A percentile compares a stretch with the other conserved stretches of the same genome.
phyloP scores from a whole-genome alignment of 495 filamentous ascomycete species.

The Penicillium lagena region DNA sequence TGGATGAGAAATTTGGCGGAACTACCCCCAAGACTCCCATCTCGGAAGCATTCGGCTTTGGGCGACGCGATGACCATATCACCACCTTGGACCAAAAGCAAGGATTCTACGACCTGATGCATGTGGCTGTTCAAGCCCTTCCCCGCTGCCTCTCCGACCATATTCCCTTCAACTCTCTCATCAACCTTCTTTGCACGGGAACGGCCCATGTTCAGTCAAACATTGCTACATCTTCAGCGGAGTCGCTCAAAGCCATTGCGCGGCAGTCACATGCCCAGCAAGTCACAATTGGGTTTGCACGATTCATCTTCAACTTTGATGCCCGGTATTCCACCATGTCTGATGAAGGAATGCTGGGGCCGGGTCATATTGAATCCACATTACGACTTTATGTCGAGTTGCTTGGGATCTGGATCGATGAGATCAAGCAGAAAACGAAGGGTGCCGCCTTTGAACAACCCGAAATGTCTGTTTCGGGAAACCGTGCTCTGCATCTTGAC shows the following conservation, averaged over 20 bases:
- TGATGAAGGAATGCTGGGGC: conserved; percentile 93
- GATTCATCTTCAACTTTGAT: conserved; percentile 98
- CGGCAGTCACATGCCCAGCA: conserved; percentile 89
- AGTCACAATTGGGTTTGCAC: conserved; percentile 91
- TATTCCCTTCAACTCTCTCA: conserved; percentile 87
- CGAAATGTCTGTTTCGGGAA: conserved; percentile 50
- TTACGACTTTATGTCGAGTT: conserved; percentile 88
- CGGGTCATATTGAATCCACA: conserved; percentile 92
- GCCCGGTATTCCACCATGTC: conserved; percentile 96
- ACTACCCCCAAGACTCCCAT: conserved; percentile 89
- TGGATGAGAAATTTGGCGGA: conserved; percentile 90
- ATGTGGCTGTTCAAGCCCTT: conserved; percentile 91
- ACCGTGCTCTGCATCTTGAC: conserved; percentile 69
- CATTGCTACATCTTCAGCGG: conserved; percentile 85
- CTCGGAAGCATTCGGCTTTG: conserved; percentile 88
- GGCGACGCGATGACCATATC: conserved; percentile 69
- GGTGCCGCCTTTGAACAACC: conserved; percentile 58
- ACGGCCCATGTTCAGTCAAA: conserved; percentile 92
- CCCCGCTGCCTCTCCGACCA: conserved; percentile 87
- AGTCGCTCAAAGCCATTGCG: conserved; percentile 92
- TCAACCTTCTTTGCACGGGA: conserved; percentile 93
- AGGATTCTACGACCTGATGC: conserved; percentile 90
- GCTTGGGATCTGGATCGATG: conserved; percentile 93
- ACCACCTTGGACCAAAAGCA: conserved; percentile 77
- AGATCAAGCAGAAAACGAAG: conserved; percentile 80